Evolutionary conservation across 2,329 filamentous ascomycete species (phyloP).

Genomic region (Diaporthe citriasiana): DNA sequence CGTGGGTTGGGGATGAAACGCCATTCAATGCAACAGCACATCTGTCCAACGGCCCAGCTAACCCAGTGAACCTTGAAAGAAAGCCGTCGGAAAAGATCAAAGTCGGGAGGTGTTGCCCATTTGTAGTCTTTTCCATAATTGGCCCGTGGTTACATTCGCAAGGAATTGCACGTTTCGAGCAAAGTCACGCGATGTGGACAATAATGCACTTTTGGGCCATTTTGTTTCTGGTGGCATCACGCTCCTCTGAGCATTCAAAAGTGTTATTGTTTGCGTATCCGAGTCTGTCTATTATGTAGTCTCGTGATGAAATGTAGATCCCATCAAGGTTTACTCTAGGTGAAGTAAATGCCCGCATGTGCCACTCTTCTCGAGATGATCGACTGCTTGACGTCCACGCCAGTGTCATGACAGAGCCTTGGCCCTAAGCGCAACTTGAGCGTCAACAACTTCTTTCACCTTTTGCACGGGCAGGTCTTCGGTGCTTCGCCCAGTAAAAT

Average conservation of each 20-base stretch:
- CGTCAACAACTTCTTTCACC: constrained; percentile 67
- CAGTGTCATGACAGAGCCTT: constrained; percentile 43
- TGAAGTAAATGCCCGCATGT: background rate
- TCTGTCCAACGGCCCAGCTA: background rate
- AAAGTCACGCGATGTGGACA: background rate
- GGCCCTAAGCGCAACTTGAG: constrained; percentile 44
- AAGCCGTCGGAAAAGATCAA: background rate
- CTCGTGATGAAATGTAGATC: background rate
- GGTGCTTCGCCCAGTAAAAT: constrained; percentile 75
- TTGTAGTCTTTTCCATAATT: background rate
- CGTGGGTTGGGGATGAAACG: background rate
- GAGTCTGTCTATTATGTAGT: constrained; percentile 14
- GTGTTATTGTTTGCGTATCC: background rate
- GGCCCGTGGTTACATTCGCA: background rate
- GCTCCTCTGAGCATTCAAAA: background rate
- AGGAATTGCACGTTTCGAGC: background rate
- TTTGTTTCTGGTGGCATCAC: background rate
- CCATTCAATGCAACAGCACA: background rate
- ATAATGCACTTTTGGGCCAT: no score
- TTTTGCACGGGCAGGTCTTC: constrained; percentile 71
- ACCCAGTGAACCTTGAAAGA: background rate
- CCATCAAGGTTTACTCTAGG: background rate
- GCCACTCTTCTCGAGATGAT: no score
- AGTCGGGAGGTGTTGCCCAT: background rate
- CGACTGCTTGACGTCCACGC: background rate